A percentile compares a stretch with the other conserved stretches of the same genome.
phyloP scores from a whole-genome alignment of 2,329 filamentous ascomycete species.

The Alternaria gansuensis region DNA sequence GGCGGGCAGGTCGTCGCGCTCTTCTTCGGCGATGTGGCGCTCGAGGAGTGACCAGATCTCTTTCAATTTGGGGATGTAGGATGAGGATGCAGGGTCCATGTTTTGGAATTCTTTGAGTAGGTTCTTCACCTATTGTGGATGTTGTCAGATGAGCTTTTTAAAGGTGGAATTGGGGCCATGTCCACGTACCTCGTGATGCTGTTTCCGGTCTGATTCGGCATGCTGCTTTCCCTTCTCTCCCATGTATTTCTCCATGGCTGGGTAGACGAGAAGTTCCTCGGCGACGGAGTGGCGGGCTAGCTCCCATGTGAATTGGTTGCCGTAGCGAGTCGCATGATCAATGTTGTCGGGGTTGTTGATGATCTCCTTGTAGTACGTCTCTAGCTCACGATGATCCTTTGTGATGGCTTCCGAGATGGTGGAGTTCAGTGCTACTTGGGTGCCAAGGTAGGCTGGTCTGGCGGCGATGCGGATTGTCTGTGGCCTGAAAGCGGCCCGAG shows the following conservation, averaged over 20 bases:
- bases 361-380: conserved; percentile 57
- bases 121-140: conserved; percentile 38
- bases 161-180: too few relatives aligned
- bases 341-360: conserved; percentile 48
- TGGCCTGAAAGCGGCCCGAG: conserved; percentile 20
- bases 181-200: conserved; percentile 45
- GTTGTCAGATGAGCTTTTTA: background rate
- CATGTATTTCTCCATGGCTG: conserved; percentile 51
- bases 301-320: conserved; percentile 64
- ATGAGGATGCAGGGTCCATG: conserved; percentile 30
- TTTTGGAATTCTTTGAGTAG: conserved; percentile 46
- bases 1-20: conserved; percentile 41
- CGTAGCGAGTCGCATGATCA: conserved; percentile 57
- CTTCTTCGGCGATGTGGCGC: conserved; percentile 47
- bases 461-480: conserved; percentile 8
- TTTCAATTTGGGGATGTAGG: conserved; percentile 41
- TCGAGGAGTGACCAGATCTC: conserved; percentile 32
- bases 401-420: conserved; percentile 45
- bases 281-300: conserved; percentile 62
- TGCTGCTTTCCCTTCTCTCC: conserved; percentile 42
- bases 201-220: conserved; percentile 45
- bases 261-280: conserved; percentile 59
- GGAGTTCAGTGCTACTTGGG: conserved; percentile 9
- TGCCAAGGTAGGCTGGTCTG: conserved; percentile 15
- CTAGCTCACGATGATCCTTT: conserved; percentile 55